Evolutionary conservation across 208 protist genomes (phyloP).

Genomic region (Angomonas deanei): DNA sequence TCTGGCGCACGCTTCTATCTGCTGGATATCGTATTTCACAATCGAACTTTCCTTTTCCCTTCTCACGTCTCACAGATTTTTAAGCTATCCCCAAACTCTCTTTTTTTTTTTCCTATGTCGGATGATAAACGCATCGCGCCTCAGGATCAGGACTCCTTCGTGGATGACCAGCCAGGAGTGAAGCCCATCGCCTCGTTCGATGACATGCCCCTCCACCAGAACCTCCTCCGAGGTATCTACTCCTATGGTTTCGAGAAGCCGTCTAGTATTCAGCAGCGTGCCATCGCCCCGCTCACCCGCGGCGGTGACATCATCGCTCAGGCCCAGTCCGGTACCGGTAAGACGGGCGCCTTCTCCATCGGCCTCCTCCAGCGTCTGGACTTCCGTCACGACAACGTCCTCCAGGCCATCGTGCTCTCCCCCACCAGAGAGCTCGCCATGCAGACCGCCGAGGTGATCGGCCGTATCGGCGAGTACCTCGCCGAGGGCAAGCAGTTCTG

Average conservation of each 20-base stretch:
- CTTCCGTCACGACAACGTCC: conserved; percentile 56
- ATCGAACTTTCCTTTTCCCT: not conserved
- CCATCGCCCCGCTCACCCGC: conserved; percentile 96
- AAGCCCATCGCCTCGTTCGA: conserved; percentile 94
- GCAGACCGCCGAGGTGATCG: conserved; percentile 96
- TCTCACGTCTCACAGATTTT: conserved; percentile 9
- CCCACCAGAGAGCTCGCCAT: conserved; percentile 96
- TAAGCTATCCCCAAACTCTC: conserved; percentile 35
- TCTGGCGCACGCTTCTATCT: too few species aligned
- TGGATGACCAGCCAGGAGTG: conserved; percentile 86
- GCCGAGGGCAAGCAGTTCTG: conserved; percentile 69
- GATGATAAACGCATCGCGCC: conserved; percentile 71
- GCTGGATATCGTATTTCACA: too few species aligned
- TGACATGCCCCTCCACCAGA: conserved; percentile 96
- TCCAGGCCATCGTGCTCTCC: conserved; percentile 95
- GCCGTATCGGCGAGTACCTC: conserved; percentile 96
- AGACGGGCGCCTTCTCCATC: conserved; percentile 99
- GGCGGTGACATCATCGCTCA: conserved; percentile 93
- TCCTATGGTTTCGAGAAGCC: conserved; percentile 98
- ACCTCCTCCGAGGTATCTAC: conserved; percentile 97
- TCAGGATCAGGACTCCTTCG: conserved; percentile 89
- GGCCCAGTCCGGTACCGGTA: conserved; percentile 96
- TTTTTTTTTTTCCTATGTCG: conserved; percentile 72
- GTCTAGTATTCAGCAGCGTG: conserved; percentile 98
- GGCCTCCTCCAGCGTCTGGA: conserved; percentile 93